These are phyloP conservation scores for Hevea brasiliensis DNA, from an alignment of 345 rosid genomes.

Conservation along the genomic window DNA sequence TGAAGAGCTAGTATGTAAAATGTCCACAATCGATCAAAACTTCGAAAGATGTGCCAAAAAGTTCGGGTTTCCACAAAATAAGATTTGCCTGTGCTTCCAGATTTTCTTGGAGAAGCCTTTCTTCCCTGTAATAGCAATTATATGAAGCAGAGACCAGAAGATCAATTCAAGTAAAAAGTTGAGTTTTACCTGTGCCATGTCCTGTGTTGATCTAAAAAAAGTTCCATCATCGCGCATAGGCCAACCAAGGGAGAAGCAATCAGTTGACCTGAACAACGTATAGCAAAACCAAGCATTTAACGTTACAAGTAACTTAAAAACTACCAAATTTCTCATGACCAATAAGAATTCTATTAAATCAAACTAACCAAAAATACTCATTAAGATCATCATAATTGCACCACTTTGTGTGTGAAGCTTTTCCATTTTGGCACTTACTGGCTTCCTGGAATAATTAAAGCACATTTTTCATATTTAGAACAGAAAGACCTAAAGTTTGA, in stretches of 20 bases:
- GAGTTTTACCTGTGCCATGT: constrained; percentile 37
- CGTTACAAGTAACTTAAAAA: constrained; percentile 1
- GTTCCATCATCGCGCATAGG: constrained; percentile 99
- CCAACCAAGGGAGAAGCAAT: constrained; percentile 99
- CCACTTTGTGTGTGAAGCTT: constrained; percentile 82
- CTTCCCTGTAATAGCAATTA: constrained; percentile 51
- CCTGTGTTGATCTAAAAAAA: constrained; percentile 79
- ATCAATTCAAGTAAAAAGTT: constrained; percentile 14
- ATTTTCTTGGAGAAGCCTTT: constrained; percentile 43
- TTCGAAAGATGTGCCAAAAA: constrained; percentile 94
- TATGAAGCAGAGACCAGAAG: constrained; percentile 17
- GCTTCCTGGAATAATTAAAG: constrained; percentile 67
- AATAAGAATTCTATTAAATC: constrained; percentile 17
- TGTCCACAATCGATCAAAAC: constrained; percentile 94
- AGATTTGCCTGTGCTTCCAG: constrained; percentile 83
- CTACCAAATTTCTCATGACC: constrained; percentile 8
- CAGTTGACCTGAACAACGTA: constrained; percentile 62
- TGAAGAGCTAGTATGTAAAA: constrained; percentile 84
- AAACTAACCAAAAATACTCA: constrained; percentile 87
- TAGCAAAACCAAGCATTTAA: constrained; percentile 20
- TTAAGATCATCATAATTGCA: constrained; percentile 98
- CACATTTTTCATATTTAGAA: constrained; percentile 24
- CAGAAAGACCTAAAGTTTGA: constrained; percentile 21
- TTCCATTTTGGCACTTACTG: constrained; percentile 65
- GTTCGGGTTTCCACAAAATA: constrained; percentile 88